These are phyloP conservation scores for Monosporascus sp. DNA, from an alignment of 2,329 filamentous ascomycete genomes.

Conservation along the genomic window DNA sequence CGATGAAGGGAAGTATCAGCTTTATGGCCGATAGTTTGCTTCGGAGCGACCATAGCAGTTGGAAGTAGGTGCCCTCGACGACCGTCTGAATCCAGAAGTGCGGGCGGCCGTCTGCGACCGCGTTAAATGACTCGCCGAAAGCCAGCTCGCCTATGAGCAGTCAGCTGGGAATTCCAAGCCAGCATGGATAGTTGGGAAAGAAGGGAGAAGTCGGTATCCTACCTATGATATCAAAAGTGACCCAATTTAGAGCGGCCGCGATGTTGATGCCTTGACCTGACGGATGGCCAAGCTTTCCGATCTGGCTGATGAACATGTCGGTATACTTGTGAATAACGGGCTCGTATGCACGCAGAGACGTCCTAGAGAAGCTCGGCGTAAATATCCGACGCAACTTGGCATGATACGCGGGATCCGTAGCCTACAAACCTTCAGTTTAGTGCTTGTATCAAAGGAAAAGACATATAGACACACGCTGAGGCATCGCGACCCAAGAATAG, in stretches of 20 bases:
- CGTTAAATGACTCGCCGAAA: slow-evolving; percentile 21
- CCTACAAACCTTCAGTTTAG: not conserved
- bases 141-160: slow-evolving; percentile 17
- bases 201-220: slow-evolving; percentile 25
- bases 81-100: slow-evolving; percentile 23
- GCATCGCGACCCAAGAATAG: not conserved
- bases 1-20: slow-evolving; percentile 12
- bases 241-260: slow-evolving; percentile 19
- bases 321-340: slow-evolving; percentile 17
- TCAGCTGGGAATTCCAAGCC: not conserved
- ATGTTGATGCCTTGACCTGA: slow-evolving; percentile 18
- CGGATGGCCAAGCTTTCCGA: slow-evolving; percentile 9
- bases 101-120: slow-evolving; percentile 14
- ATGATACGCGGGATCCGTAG: slow-evolving; percentile 11
- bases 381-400: slow-evolving; percentile 12
- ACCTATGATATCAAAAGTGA: slow-evolving; percentile 28
- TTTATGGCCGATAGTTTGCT: slow-evolving; percentile 12
- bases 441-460: too few relatives aligned
- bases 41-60: slow-evolving; percentile 13
- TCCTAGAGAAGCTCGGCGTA: slow-evolving; percentile 13
- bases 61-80: slow-evolving; percentile 16
- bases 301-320: slow-evolving; percentile 9
- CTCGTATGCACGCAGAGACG: slow-evolving; percentile 16
- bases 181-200: slow-evolving; percentile 56
- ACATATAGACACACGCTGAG: not conserved